Percentiles rank a stretch among this genome's conserved stretches.
These are phyloP conservation scores for Metschnikowia corniflorae DNA, from an alignment of 805 yeast genomes.

Conservation along the genomic window DNA sequence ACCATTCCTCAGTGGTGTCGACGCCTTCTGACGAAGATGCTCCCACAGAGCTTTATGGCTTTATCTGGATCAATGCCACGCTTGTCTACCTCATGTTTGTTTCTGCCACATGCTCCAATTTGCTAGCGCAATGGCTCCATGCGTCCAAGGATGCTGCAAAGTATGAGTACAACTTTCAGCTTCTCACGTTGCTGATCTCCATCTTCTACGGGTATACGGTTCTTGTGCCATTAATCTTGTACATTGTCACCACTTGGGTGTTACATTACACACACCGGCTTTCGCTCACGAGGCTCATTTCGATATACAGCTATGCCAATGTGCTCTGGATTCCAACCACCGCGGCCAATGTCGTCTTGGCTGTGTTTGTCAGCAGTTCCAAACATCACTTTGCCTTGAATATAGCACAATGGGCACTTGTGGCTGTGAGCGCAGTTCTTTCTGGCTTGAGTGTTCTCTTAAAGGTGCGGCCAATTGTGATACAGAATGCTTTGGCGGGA, in stretches of 20 bases:
- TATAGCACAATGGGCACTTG: slow-evolving; percentile 60
- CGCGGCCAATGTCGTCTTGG: slow-evolving; percentile 53
- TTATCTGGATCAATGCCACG: slow-evolving; percentile 87
- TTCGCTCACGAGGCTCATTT: slow-evolving; percentile 57
- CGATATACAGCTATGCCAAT: slow-evolving; percentile 83
- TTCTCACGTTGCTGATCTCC: slow-evolving; percentile 64
- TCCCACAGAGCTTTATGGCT: slow-evolving; percentile 71
- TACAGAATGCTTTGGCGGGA: slow-evolving; percentile 26
- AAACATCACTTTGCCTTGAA: slow-evolving; percentile 37
- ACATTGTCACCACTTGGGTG: slow-evolving; percentile 48
- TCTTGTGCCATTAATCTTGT: slow-evolving; percentile 55
- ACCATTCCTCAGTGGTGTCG: slow-evolving; percentile 20
- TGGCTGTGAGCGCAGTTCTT: slow-evolving; percentile 54
- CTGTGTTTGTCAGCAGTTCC: slow-evolving; percentile 42
- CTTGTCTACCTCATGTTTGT: slow-evolving; percentile 72
- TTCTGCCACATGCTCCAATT: slow-evolving; percentile 64
- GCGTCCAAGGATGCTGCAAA: slow-evolving; percentile 33
- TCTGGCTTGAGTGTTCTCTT: slow-evolving; percentile 54
- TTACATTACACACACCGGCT: slow-evolving; percentile 49
- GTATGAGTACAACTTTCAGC: slow-evolving; percentile 57
- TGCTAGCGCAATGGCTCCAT: slow-evolving; percentile 55
- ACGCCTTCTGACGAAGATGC: slow-evolving; percentile 26
- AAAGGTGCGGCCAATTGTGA: slow-evolving; percentile 41
- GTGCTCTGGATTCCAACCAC: slow-evolving; percentile 85
- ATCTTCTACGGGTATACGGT: slow-evolving; percentile 76